Conservation (phyloP, 1,139 yeast species). For the Petasospora fabianii region DNA sequence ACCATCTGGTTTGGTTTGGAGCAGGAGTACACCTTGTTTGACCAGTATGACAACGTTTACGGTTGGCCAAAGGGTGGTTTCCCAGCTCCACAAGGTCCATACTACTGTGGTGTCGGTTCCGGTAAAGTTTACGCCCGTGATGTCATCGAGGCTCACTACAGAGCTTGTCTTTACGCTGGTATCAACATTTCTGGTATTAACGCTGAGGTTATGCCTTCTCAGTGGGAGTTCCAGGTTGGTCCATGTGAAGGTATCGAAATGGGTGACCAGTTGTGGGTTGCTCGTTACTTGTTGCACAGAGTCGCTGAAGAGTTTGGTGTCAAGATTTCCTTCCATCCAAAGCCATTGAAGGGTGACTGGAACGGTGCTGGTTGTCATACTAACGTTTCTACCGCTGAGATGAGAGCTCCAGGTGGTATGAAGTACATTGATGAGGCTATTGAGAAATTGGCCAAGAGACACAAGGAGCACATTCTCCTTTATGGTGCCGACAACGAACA, state of each 20-base stretch:
- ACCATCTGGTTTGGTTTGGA: conserved; percentile 97
- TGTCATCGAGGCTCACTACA: conserved; percentile 97
- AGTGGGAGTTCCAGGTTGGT: conserved; percentile 99
- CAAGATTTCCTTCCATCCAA: conserved; percentile 98
- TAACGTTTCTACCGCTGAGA: conserved; percentile 85
- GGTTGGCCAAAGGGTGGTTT: conserved; percentile 99
- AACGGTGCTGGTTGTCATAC: conserved; percentile 99
- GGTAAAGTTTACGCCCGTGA: conserved; percentile 98
- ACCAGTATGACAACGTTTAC: conserved; percentile 82
- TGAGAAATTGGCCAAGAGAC: conserved; percentile 93
- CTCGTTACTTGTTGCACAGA: conserved; percentile 88
- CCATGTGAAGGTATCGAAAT: conserved; percentile 92
- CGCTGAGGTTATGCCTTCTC: conserved; percentile 99
- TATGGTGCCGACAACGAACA: conserved; percentile 93
- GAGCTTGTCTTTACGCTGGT: conserved; percentile 95
- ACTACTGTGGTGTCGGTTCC: conserved; percentile 99
- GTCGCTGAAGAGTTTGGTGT: conserved; percentile 99
- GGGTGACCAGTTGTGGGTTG: conserved; percentile 98
- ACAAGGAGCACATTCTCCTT: conserved; percentile 90
- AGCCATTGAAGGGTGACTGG: conserved; percentile 98
- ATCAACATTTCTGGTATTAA: conserved; percentile 90
- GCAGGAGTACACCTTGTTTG: conserved; percentile 97
- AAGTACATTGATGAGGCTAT: conserved; percentile 88
- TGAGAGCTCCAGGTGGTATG: conserved; percentile 97
- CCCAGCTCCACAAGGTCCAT: conserved; percentile 99